Percentiles rank a stretch among this genome's conserved stretches.
Evolutionary conservation across 2,329 filamentous ascomycete species (phyloP).

Genomic region (Fusarium buharicum): DNA sequence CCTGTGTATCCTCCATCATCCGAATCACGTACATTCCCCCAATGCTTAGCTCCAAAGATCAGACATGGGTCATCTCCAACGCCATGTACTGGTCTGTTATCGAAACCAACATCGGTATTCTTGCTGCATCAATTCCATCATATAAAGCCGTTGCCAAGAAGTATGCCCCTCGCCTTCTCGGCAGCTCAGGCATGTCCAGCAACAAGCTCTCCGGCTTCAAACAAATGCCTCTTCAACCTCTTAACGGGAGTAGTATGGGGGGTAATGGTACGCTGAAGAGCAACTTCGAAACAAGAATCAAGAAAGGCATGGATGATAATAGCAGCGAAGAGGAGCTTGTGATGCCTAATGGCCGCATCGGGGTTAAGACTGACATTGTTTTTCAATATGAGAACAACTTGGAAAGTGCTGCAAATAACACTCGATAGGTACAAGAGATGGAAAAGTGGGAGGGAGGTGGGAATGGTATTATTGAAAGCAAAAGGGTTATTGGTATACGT

Average conservation of each 20-base stretch:
- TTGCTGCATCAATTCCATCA: slow-evolving; percentile 29
- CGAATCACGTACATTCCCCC: slow-evolving; percentile 35
- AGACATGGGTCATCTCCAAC: slow-evolving; percentile 28
- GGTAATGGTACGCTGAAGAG: neutral
- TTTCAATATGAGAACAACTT: slow-evolving; percentile 12
- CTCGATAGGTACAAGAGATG: neutral
- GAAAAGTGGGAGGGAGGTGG: neutral
- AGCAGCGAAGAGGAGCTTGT: slow-evolving; percentile 29
- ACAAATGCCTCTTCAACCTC: slow-evolving; percentile 28
- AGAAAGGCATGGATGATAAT: slow-evolving; percentile 16
- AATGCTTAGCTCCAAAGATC: slow-evolving; percentile 27
- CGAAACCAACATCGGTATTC: slow-evolving; percentile 33
- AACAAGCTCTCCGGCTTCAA: slow-evolving; percentile 31
- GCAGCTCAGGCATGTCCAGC: slow-evolving; percentile 27
- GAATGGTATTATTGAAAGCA: neutral
- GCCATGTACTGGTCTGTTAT: slow-evolving; percentile 37
- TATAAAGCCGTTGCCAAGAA: slow-evolving; percentile 34
- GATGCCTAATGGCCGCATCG: slow-evolving; percentile 17
- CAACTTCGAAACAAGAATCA: slow-evolving; percentile 16
- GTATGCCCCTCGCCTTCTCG: slow-evolving; percentile 29
- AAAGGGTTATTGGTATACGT: neutral
- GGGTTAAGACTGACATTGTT: slow-evolving; percentile 27
- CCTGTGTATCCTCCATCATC: slow-evolving; percentile 29
- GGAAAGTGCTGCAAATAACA: neutral
- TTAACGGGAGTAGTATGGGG: neutral